Percentiles rank a stretch among this genome's conserved stretches.
These are phyloP conservation scores for Peziza echinospora DNA, from an alignment of 495 filamentous ascomycete genomes.

Conservation along the genomic window DNA sequence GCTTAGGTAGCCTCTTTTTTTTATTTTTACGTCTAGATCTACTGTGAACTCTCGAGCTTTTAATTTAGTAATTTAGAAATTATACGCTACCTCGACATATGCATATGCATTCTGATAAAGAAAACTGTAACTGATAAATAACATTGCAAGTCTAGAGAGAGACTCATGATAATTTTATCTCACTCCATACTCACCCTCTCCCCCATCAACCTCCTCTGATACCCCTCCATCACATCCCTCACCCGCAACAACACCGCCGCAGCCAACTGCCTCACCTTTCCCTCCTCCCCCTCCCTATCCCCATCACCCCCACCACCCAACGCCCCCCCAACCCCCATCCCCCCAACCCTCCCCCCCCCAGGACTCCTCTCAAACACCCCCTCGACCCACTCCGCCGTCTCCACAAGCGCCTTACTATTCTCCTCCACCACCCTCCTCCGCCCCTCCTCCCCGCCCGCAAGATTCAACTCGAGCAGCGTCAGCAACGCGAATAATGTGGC, in stretches of 20 bases:
- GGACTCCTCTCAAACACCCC: slow-evolving; percentile 14
- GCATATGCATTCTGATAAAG: too few species aligned
- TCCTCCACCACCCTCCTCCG: slow-evolving; percentile 34
- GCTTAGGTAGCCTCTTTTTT: too few species aligned
- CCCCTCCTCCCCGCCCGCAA: slow-evolving; percentile 23
- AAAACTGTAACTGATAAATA: too few species aligned
- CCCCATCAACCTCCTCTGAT: too few species aligned
- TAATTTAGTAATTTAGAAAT: too few species aligned
- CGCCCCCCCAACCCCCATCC: slow-evolving; percentile 1
- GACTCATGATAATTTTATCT: too few species aligned
- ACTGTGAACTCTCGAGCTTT: too few species aligned
- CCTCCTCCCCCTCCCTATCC: slow-evolving; percentile 29
- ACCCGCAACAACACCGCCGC: slow-evolving; percentile 64
- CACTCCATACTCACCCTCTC: too few species aligned
- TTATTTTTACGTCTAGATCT: too few species aligned
- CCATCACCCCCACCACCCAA: slow-evolving; percentile 1
- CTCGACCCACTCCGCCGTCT: slow-evolving; percentile 54
- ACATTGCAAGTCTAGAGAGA: too few species aligned
- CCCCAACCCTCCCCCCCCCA: neutral
- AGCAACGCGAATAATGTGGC: slow-evolving; percentile 60
- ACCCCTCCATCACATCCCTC: slow-evolving; percentile 61
- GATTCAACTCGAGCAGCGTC: slow-evolving; percentile 66
- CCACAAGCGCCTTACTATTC: slow-evolving; percentile 30
- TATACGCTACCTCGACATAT: too few species aligned
- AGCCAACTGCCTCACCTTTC: slow-evolving; percentile 45